phyloP scores from a whole-genome alignment of 2,329 filamentous ascomycete genomes.

The Trichoderma pleuroti region DNA sequence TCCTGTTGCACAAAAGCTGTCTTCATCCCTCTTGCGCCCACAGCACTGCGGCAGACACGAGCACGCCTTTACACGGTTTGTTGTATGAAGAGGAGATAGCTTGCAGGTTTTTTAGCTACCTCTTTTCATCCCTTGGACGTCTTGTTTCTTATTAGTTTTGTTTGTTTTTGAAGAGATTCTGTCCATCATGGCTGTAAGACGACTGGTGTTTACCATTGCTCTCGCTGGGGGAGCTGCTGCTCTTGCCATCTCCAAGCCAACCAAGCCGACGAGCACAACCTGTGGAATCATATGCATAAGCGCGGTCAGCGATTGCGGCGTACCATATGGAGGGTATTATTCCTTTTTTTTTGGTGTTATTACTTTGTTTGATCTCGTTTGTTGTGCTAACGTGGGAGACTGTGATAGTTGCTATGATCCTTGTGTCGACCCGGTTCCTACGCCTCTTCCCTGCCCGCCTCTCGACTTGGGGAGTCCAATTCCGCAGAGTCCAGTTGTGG shows the following conservation, averaged over 20 bases:
- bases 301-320: constrained; percentile 28
- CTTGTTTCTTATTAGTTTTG: not conserved
- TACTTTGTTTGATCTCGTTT: not conserved
- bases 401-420: constrained; percentile 30
- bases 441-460: constrained; percentile 22
- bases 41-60: not conserved
- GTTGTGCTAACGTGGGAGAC: not conserved
- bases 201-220: not conserved
- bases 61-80: not conserved
- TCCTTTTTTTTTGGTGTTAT: not conserved
- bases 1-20: not conserved
- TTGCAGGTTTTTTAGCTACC: not conserved
- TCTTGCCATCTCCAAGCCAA: not conserved
- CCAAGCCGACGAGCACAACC: not conserved
- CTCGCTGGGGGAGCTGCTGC: not conserved
- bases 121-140: not conserved
- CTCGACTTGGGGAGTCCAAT: not conserved
- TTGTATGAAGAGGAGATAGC: not conserved
- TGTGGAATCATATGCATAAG: constrained; percentile 27
- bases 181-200: not conserved
- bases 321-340: constrained; percentile 29
- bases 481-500: not conserved
- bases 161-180: not conserved
- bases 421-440: constrained; percentile 27
- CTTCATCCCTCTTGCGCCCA: not conserved